Base-by-base conservation (phyloP, 2,329 filamentous ascomycete species). In the Elsinoe fawcettii region DNA sequence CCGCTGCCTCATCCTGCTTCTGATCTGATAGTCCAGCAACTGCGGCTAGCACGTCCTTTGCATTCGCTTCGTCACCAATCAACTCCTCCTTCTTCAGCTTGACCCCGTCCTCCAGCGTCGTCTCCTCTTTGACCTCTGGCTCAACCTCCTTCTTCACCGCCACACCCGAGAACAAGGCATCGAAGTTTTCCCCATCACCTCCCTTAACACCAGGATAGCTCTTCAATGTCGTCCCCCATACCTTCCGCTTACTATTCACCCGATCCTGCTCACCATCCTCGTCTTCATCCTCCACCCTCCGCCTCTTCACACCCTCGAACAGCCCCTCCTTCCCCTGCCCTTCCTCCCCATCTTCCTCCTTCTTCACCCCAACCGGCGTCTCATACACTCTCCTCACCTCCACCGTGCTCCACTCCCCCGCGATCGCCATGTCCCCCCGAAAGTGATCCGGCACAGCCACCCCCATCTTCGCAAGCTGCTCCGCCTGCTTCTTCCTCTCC, bases 381-480 rank as follows among this genome's bases (percentile, higher is more conserved):
- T 22, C 39, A 58, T 61, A 60, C 6, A 76, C 63, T 43, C 65
- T 64, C 27, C 64, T 72, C 62, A 75, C 77, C 44, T 82, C 78
- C 39, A 88, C 81, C 5, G 80, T 83, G 59, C 89, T 83, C 92
- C 92, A 99, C 55, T 95, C 88, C 30, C 93, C 90, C 3, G 86
- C 85, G 75, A 96, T 84, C 4, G 91, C 90, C 82, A 96, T 84
- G 59, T 93, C 88, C 1, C 80, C 78, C 59, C 89, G 79, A 58
- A 89, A 84, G 62, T 87, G 84, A 44, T 88, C 84, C 0, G 93
- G 93, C 56, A 97, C 81, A 47, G 84, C 82, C 51, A 99, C 84
- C 0, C 93, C 93, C 78, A 99, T 80, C 34, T 87, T 88, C 3
- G 87, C 90, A 9, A 99, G 77, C 71, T 97, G 90, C 61, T 90